Conservation (phyloP, 768 basidiomycete genomes). For the Kockovaella imperatae region DNA sequence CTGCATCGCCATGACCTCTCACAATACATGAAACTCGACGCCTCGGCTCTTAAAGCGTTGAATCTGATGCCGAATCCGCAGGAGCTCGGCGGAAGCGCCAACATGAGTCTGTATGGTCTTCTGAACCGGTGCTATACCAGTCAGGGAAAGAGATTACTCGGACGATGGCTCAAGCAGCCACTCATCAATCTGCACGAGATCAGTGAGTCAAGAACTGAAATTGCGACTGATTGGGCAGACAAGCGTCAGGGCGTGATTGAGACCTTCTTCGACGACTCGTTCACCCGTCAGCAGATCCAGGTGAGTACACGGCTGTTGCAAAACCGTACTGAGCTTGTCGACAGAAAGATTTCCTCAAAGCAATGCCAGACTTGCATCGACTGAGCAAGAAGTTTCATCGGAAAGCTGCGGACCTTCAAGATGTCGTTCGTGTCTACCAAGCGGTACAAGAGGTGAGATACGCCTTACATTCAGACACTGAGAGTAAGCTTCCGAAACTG, state of each 20-base stretch:
- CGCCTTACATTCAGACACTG: neutral
- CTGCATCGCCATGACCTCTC: slow-evolving; percentile 81
- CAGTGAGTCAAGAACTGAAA: slow-evolving; percentile 50
- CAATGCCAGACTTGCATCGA: slow-evolving; percentile 89
- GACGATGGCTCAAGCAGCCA: slow-evolving; percentile 92
- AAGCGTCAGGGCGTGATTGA: slow-evolving; percentile 84
- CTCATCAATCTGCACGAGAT: slow-evolving; percentile 90
- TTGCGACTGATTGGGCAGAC: slow-evolving; percentile 48
- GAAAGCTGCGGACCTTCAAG: slow-evolving; percentile 73
- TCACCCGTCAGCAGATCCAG: slow-evolving; percentile 61
- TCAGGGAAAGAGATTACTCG: slow-evolving; percentile 79
- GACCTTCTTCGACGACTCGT: slow-evolving; percentile 67
- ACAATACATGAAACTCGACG: slow-evolving; percentile 92
- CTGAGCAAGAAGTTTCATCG: slow-evolving; percentile 87
- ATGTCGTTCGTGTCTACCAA: slow-evolving; percentile 93
- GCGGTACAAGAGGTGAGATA: slow-evolving; percentile 66
- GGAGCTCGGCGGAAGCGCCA: slow-evolving; percentile 61
- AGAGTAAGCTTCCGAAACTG: slow-evolving; percentile 62
- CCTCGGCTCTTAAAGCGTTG: slow-evolving; percentile 83
- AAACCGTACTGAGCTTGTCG: neutral
- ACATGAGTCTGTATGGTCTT: slow-evolving; percentile 77
- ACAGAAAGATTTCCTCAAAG: slow-evolving; percentile 76
- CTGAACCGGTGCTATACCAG: slow-evolving; percentile 94
- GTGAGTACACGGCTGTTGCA: slow-evolving; percentile 46
- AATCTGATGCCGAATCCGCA: slow-evolving; percentile 70